A percentile compares a stretch with the other conserved stretches of the same genome.
phyloP scores from a whole-genome alignment of 306 rosid species.

The Ammopiptanthus mongolicus region DNA sequence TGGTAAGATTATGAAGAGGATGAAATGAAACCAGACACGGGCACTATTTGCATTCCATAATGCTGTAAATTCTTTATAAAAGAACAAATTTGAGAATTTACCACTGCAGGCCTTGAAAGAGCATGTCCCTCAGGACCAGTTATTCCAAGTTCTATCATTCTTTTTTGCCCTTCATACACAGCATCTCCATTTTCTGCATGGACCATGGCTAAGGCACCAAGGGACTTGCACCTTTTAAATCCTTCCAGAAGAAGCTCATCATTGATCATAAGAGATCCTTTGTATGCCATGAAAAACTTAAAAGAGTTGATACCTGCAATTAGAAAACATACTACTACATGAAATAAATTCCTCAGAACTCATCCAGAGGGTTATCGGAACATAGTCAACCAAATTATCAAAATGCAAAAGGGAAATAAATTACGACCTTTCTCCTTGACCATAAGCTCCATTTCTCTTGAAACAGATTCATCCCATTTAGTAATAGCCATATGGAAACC shows the following conservation, averaged over 20 bases:
- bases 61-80: background rate
- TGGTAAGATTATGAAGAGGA: background rate
- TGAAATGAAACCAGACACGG: background rate
- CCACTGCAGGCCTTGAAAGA: constrained; percentile 91
- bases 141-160: constrained; percentile 92
- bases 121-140: constrained; percentile 97
- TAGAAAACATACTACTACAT: background rate
- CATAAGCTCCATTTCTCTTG: constrained; percentile 81
- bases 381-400: background rate
- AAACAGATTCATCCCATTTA: constrained; percentile 79
- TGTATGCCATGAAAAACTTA: constrained; percentile 95
- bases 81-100: constrained; percentile 23
- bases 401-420: constrained; percentile 14
- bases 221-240: constrained; percentile 83
- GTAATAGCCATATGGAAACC: constrained; percentile 98
- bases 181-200: constrained; percentile 99
- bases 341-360: constrained; percentile 14
- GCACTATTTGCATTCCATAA: background rate
- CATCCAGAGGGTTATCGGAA: background rate
- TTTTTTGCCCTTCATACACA: constrained; percentile 77
- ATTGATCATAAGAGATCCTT: constrained; percentile 74
- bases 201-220: constrained; percentile 97
- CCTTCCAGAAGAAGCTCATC: constrained; percentile 90
- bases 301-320: constrained; percentile 85
- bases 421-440: constrained; percentile 80